phyloP scores from a whole-genome alignment of 371 early-diverging fungal genomes.

The Apophysomyces ossiformis region DNA sequence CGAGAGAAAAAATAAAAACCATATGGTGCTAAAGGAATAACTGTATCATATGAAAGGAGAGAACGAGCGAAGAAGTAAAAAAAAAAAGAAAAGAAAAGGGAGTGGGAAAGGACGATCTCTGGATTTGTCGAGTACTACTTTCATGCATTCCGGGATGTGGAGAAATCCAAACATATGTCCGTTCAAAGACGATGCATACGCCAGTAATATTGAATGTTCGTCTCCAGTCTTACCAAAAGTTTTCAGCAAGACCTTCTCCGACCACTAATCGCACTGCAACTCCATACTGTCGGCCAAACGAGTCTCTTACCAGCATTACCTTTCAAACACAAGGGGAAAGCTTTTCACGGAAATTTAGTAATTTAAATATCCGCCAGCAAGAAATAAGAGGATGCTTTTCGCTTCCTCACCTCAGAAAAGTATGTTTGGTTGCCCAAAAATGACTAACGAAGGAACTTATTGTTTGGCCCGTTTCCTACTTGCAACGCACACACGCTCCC shows the following conservation, averaged over 20 bases:
- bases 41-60: not conserved
- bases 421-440: no score
- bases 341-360: no score
- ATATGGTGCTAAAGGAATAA: no score
- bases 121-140: not conserved
- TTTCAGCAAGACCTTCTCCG: constrained; percentile 7
- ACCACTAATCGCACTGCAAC: constrained; percentile 4
- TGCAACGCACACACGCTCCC: no score
- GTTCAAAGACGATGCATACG: constrained; percentile 7
- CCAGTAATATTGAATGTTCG: constrained; percentile 9
- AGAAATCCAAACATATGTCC: constrained; percentile 7
- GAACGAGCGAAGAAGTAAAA: not conserved
- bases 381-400: not conserved
- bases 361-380: not conserved
- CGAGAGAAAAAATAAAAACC: no score
- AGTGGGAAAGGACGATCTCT: not conserved
- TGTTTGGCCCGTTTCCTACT: no score
- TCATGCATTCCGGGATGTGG: constrained; percentile 9
- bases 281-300: constrained; percentile 5
- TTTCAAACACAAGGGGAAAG: constrained; percentile 3
- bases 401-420: no score
- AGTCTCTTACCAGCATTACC: constrained; percentile 9
- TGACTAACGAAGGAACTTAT: no score
- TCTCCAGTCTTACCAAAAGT: constrained; percentile 9
- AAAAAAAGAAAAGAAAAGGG: not conserved